Base-by-base conservation (phyloP, 164 flowering plant genomes). In the Vitis rupestris region DNA sequence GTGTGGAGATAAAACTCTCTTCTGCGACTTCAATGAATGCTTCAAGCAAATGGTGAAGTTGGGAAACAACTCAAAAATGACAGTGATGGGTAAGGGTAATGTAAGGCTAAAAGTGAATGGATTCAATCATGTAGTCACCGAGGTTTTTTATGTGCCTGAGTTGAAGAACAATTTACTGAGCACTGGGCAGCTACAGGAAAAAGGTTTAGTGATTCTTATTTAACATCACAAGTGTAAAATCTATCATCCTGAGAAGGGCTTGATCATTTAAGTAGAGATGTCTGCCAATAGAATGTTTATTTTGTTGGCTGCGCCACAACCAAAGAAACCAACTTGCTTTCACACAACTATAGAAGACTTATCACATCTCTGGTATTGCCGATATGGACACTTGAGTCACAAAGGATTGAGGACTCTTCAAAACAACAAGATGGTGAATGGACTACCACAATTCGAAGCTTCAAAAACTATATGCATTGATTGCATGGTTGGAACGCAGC, bases 121-220 rank as follows among this genome's bases (percentile, higher is more conserved):
- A 0, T 1, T 66, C 2, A 37, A 11, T 2, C 60, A 70, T 8
- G 16, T 57, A 0, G 61, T 75, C 6, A 61, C 53, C 8, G 30
- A 52, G 0, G 69, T 74, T 8, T 71, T 53, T 23, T 75, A 47
- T 56, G 54, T 75, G 0, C 68, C 75, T 8, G 67, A 53, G 4
- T 17, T 67, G 52, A 67, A 44, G 27, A 57, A 48, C 8, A 67
- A 67, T 49, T 16, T 67, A 8, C 4, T 61, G 8, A 67, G 78
- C 27, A 17, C 65, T 51, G 70, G 78, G 0, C 74, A 65, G 14
- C 27, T 75, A 1, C 58, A 16, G 2, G 70, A 75, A 6, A 65
- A 60, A 9, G 74, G 70, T 31, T 19, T 31, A 2, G 58, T 27
- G 8, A 55, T 55, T 55, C 16, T 15, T 7, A 15, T 15, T 17